phyloP scores from a whole-genome alignment of 2,329 filamentous ascomycete genomes.

The Botrytis fabae region DNA sequence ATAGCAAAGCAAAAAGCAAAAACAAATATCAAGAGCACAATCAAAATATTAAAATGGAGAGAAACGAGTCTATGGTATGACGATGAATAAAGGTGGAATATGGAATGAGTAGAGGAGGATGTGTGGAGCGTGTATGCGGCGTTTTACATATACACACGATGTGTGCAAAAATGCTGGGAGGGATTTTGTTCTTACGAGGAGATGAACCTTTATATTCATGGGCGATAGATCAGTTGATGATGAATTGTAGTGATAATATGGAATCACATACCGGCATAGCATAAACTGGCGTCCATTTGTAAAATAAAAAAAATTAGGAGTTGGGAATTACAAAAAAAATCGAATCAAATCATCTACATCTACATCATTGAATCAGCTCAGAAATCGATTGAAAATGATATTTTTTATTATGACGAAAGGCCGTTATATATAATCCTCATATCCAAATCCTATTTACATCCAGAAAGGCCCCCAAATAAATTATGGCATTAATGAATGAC shows the following conservation, averaged over 20 bases:
- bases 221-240: background rate
- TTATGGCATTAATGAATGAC: background rate
- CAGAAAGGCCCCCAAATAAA: background rate
- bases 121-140: too few relatives aligned
- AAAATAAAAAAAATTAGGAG: background rate
- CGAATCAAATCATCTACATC: background rate
- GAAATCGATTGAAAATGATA: background rate
- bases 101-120: too few relatives aligned
- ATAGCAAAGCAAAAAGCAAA: background rate
- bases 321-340: background rate
- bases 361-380: too few relatives aligned
- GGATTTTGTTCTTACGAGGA: background rate
- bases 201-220: background rate
- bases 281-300: background rate
- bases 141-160: background rate
- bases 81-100: background rate
- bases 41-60: background rate
- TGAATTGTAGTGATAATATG: background rate
- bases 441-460: conserved; percentile 4
- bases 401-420: background rate
- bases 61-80: background rate
- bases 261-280: background rate
- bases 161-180: background rate
- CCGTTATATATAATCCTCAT: conserved; percentile 12
- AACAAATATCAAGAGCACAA: accelerated